phyloP scores from a whole-genome alignment of 805 yeast genomes.

The Schizosaccharomyces osmophilus region DNA sequence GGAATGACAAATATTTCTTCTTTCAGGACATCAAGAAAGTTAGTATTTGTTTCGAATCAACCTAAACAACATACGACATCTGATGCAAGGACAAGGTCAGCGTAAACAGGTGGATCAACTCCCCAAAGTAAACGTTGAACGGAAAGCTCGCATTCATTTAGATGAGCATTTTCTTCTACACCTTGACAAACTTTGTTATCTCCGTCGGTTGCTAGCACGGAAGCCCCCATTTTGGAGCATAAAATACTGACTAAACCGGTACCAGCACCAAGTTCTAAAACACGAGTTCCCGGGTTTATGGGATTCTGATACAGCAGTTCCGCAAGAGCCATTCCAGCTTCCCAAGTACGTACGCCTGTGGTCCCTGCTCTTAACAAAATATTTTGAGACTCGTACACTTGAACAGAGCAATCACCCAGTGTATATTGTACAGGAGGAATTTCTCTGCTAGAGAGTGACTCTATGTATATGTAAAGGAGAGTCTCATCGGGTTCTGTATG shows the following conservation, averaged over 20 bases:
- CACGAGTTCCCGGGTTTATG: constrained; percentile 7
- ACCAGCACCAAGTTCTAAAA: constrained; percentile 67
- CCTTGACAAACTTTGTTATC: not conserved
- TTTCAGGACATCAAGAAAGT: too few species aligned
- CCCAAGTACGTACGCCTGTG: constrained; percentile 83
- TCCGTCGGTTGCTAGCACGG: not conserved
- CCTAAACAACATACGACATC: not conserved
- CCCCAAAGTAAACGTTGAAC: not conserved
- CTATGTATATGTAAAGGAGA: not conserved
- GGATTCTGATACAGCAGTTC: constrained; percentile 19
- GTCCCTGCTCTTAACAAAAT: constrained; percentile 26
- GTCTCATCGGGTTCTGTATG: not conserved
- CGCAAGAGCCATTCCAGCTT: constrained; percentile 48
- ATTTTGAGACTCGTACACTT: constrained; percentile 8
- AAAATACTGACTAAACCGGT: constrained; percentile 52
- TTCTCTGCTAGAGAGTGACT: not conserved
- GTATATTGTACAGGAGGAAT: not conserved
- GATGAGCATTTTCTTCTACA: not conserved
- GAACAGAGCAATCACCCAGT: constrained; percentile 1
- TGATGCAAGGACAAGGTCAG: not conserved
- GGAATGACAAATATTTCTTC: too few species aligned
- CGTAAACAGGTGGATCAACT: not conserved
- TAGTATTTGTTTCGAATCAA: too few species aligned
- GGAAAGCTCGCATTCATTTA: not conserved
- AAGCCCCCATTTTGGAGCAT: constrained; percentile 6